Conservation (phyloP, 306 rosid species). For the Glycine latifolia region DNA sequence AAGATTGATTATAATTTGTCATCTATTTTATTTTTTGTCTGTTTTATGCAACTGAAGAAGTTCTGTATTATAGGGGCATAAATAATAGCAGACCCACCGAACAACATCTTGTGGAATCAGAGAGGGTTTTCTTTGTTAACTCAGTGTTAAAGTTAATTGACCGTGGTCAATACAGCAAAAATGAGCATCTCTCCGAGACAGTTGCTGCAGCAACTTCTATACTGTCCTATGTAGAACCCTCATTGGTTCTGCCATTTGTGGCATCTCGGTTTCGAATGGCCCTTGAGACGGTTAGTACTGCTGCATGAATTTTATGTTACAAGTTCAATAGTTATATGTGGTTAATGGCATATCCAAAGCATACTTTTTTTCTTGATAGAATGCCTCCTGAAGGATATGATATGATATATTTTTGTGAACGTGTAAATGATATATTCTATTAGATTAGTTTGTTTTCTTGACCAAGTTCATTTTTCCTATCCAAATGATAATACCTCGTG, state of each 20-base stretch:
- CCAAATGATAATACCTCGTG: background rate
- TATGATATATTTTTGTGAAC: conserved; percentile 39
- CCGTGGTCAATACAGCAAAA: conserved; percentile 99
- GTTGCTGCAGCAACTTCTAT: conserved; percentile 96
- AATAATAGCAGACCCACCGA: conserved; percentile 54
- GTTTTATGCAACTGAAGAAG: conserved; percentile 54
- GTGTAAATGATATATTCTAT: conserved; percentile 35
- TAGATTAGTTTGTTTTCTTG: conserved; percentile 54
- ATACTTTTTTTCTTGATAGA: conserved; percentile 37
- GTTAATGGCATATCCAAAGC: conserved; percentile 29
- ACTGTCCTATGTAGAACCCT: conserved; percentile 92
- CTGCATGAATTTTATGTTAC: conserved; percentile 42
- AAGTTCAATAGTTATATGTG: conserved; percentile 38
- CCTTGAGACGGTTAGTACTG: conserved; percentile 92
- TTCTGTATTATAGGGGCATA: conserved; percentile 61
- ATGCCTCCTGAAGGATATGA: conserved; percentile 24
- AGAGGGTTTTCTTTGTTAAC: conserved; percentile 82
- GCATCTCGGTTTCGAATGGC: conserved; percentile 99
- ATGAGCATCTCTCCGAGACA: conserved; percentile 92
- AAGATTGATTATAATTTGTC: conserved; percentile 49
- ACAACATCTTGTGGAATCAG: conserved; percentile 76
- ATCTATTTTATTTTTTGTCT: conserved; percentile 34
- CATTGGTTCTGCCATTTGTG: conserved; percentile 94
- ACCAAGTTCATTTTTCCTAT: conserved; percentile 58
- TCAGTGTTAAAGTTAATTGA: conserved; percentile 87